A percentile compares a stretch with the other conserved stretches of the same genome.
phyloP scores from a whole-genome alignment of 768 basidiomycete species.

The Lentinula aciculospora region DNA sequence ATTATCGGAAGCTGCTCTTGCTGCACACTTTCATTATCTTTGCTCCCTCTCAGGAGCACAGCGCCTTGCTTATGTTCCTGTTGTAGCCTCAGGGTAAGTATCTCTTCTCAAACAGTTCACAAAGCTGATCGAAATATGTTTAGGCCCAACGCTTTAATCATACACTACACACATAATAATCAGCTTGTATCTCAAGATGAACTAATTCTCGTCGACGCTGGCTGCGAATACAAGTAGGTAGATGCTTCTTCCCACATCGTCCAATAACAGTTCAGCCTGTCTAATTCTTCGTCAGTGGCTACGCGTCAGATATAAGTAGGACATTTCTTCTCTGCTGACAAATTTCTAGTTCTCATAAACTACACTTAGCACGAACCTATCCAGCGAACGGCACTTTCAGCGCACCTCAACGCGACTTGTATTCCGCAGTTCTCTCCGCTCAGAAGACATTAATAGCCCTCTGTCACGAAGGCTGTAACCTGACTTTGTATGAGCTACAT shows the following conservation, averaged over 20 bases:
- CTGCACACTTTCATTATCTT: constrained; percentile 86
- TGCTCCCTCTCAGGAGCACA: constrained; percentile 77
- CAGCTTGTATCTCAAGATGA: constrained; percentile 67
- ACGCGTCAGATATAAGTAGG: constrained; percentile 92
- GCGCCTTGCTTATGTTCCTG: constrained; percentile 94
- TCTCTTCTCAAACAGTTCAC: neutral
- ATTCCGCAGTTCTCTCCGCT: constrained; percentile 66
- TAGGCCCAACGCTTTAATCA: constrained; percentile 83
- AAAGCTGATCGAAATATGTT: neutral
- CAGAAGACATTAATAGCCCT: constrained; percentile 62
- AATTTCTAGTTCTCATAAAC: constrained; percentile 3
- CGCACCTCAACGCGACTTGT: constrained; percentile 76
- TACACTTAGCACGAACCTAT: constrained; percentile 68
- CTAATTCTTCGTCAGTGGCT: constrained; percentile 50
- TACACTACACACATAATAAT: constrained; percentile 94
- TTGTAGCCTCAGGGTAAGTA: constrained; percentile 87
- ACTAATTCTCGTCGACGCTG: constrained; percentile 83
- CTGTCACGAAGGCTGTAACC: constrained; percentile 50
- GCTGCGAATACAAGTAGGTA: constrained; percentile 83
- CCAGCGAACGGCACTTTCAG: constrained; percentile 83
- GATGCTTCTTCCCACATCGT: neutral
- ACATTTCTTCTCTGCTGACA: neutral
- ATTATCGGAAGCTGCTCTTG: constrained; percentile 53
- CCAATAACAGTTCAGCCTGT: neutral
- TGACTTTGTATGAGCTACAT: constrained; percentile 77